phyloP scores from a whole-genome alignment of 2,329 filamentous ascomycete species.

The Myriangium duriaei region DNA sequence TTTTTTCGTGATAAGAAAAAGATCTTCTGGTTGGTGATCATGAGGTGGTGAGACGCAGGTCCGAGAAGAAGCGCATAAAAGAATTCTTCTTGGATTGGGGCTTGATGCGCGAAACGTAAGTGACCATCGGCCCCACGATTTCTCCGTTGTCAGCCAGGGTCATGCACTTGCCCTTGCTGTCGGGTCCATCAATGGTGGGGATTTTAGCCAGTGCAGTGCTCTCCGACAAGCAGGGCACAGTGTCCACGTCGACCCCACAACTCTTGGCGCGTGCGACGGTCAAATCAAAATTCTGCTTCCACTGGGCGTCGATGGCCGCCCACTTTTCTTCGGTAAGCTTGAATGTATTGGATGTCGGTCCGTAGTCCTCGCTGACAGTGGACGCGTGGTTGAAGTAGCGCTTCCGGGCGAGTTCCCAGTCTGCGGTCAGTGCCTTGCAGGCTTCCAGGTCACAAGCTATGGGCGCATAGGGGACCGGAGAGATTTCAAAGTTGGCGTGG shows the following conservation, averaged over 20 bases:
- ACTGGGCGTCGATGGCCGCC: constrained; percentile 62
- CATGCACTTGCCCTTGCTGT: constrained; percentile 69
- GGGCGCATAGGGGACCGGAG: constrained; percentile 67
- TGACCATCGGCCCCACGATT: constrained; percentile 84
- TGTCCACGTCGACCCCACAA: constrained; percentile 28
- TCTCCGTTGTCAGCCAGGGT: constrained; percentile 69
- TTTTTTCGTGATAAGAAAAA: constrained; percentile 6
- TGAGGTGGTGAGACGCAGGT: constrained; percentile 13
- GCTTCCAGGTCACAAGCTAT: constrained; percentile 43
- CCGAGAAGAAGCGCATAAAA: constrained; percentile 24
- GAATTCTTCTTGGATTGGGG: constrained; percentile 18
- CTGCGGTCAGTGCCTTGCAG: constrained; percentile 54
- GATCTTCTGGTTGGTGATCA: constrained; percentile 1
- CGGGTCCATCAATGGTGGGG: constrained; percentile 54
- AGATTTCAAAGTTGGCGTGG: constrained; percentile 86
- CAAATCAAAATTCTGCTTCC: constrained; percentile 58
- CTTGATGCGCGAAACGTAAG: constrained; percentile 23
- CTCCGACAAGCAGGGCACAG: constrained; percentile 28
- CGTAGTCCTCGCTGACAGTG: constrained; percentile 81
- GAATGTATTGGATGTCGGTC: constrained; percentile 79
- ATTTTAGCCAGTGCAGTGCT: constrained; percentile 49
- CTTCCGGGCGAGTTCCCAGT: constrained; percentile 72
- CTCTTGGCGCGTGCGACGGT: constrained; percentile 36
- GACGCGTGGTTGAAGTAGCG: constrained; percentile 86
- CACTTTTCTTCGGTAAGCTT: constrained; percentile 79